Evolutionary conservation across 352 stramenopile genomes (phyloP).

Genomic region (Pythium phragmitis): DNA sequence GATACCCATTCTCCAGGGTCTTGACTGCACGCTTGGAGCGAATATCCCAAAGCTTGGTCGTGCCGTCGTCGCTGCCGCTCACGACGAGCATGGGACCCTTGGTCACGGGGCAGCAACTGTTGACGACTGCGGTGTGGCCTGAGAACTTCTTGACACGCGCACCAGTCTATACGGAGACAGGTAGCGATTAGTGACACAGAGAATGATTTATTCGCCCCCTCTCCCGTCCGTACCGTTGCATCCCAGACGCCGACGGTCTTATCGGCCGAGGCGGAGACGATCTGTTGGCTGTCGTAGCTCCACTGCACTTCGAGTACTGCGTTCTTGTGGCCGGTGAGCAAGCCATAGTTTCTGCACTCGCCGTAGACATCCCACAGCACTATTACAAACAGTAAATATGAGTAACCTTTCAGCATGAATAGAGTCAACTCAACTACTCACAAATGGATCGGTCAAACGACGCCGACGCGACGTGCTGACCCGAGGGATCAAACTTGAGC

Average conservation of each 20-base stretch:
- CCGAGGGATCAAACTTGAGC: constrained; percentile 77
- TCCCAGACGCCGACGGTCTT: constrained; percentile 91
- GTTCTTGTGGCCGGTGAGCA: constrained; percentile 95
- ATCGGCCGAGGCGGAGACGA: constrained; percentile 92
- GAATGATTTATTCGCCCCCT: too few species aligned
- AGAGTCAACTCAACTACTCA: constrained; percentile 21
- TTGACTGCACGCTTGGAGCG: constrained; percentile 76
- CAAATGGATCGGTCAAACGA: constrained; percentile 75
- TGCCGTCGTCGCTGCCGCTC: constrained; percentile 92
- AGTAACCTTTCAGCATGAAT: too few species aligned
- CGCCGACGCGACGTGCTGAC: constrained; percentile 61
- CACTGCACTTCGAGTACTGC: constrained; percentile 93
- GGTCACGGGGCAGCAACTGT: constrained; percentile 88
- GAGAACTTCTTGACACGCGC: constrained; percentile 80
- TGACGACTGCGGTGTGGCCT: constrained; percentile 87
- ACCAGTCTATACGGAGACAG: constrained; percentile 62
- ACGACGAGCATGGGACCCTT: constrained; percentile 81
- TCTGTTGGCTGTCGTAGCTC: constrained; percentile 82
- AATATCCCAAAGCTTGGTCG: constrained; percentile 88
- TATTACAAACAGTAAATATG: constrained; percentile 12
- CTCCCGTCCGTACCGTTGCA: constrained; percentile 32
- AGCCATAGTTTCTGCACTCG: constrained; percentile 92
- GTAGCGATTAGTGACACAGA: not conserved
- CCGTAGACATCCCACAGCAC: constrained; percentile 91
- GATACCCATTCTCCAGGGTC: constrained; percentile 86